Evolutionary conservation across 192 early-diverging fungal species (phyloP), one percentile per base, ranked within the genome.

Genomic region (Coemansia sp.): DNA sequence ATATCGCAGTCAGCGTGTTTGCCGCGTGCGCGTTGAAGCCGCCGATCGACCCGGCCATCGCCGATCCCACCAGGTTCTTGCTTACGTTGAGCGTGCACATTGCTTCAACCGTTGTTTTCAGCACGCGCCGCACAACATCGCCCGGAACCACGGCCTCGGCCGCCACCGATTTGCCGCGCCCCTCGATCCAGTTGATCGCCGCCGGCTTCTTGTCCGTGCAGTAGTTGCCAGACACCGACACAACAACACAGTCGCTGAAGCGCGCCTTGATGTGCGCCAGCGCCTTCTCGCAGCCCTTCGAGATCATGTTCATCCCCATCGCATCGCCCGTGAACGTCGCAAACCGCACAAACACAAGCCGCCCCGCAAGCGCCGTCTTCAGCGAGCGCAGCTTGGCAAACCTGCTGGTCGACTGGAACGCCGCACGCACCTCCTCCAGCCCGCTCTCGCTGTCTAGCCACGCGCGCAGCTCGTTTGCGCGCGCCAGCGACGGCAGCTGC

Each of bases 251-350:
- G 44, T 87, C 86, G 11, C 87, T 85, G 78, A 92, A 96, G 24
- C 72, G 66, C 49, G 88, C 84, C 12, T 68, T 59, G 41, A 93
- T 81, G 0, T 86, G 69, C 26, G 86, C 79, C 64, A 97, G 75
- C 1, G 94, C 85, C 78, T 90, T 87, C 83, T 97, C 95, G 64
- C 92, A 93, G 34, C 94, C 94, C 76, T 97, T 97, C 23, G 94
- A 96, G 49, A 96, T 95, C 94, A 97, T 97, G 76, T 97, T 97
- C 95, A 97, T 97, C 24, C 95, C 95, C 95, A 97, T 97, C 6
- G 95, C 95, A 78, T 97, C 95, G 58, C 95, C 95, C 1, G 95
- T 97, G 0, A 89, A 85, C 2, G 95, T 94, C 0, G 91, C 84
- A 83, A 97, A 97, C 24, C 95, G 91, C 63, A 97, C 89, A 58